Evolutionary conservation across 2,329 filamentous ascomycete species (phyloP), one percentile per base, ranked within the genome.

Genomic region (Xylaria multiplex): DNA sequence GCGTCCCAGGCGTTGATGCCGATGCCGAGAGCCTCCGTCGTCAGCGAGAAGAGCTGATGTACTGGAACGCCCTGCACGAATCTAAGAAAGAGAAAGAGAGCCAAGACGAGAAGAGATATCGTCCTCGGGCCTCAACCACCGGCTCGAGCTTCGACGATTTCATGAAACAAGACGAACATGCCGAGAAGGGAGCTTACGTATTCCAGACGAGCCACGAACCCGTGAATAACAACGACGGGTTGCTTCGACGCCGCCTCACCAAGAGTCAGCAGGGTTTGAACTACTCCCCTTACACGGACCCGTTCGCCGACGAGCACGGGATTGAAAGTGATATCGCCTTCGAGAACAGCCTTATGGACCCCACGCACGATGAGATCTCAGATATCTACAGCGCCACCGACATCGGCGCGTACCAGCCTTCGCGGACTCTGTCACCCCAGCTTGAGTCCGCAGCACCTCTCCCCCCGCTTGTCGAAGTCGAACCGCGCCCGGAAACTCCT

Each of bases 1-100:
- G 78, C 57, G 81, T 84, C 37, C 74, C 79, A 1, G 85, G 81
- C 16, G 83, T 90, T 24, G 88, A 89, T 40, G 88, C 87, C 62
- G 88, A 90, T 70, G 87, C 89, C 58, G 88, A 87, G 69, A 85
- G 83, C 24, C 83, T 85, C 59, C 84, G 85, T 70, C 81, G 86
- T 64, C 88, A 90, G 75, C 83, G 88, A 43, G 88, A 90, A 72
- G 88, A 90, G 76, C 75, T 90, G 66, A 80, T 90, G 77, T 90
- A 89, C 71, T 90, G 88, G 88, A 90, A 90, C 72, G 81, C 84
- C 2, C 69, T 87, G 37, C 84, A 80, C 58, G 75, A 87, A 57
- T 80, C 84, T 74, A 84, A 85, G 74, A 74, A 81, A 72, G 79
- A 81, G 62, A 77, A 76, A 59, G 75, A 80, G 59, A 66, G 68